Evolutionary conservation across 345 rosid species (phyloP), one percentile per base, ranked within the genome.

Genomic region (Aurinia saxatilis): DNA sequence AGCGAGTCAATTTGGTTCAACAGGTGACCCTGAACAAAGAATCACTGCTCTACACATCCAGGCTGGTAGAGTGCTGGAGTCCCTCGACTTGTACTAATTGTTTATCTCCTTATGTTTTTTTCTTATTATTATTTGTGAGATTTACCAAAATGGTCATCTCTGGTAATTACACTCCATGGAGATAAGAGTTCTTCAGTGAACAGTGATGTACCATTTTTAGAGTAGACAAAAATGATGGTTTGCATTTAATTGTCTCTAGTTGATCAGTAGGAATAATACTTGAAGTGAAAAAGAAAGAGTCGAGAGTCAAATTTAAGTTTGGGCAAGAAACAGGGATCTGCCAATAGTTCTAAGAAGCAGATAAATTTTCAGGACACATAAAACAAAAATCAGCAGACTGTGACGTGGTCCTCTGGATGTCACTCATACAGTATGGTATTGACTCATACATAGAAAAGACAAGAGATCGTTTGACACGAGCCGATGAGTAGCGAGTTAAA

Each of bases 41-140:
- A 73, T 93, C 47, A 81, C 80, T 21, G 91, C 91, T 14, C 75
- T 93, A 48, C 95, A 87, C 48, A 86, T 87, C 63, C 99, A 93
- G 61, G 97, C 97, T 64, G 86, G 95, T 64, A 79, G 97, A 75
- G 91, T 93, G 39, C 85, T 90, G 8, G 97, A 93, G 78, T 90
- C 96, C 15, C 74, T 87, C 7, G 99, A 88, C 80, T 65, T 86
- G 74, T 83, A 82, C 71, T 84, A 68, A 80, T 14, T 45, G 47
- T 54, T 41, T 13, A 23, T 12, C 31, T 15, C 23, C 51, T 15
- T 21, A 2, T 7, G 4, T 29, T 8, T 6, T 12, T 18, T 37
- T 10, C 1, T 36, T 27, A 2, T 7, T 40, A 50, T 60, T 41
- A 5, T 50, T 23, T 58, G 72, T 12, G 50, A 48, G 18, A 66